Evolutionary conservation across 345 rosid species (phyloP).

Genomic region (Aquilaria yunnanensis): DNA sequence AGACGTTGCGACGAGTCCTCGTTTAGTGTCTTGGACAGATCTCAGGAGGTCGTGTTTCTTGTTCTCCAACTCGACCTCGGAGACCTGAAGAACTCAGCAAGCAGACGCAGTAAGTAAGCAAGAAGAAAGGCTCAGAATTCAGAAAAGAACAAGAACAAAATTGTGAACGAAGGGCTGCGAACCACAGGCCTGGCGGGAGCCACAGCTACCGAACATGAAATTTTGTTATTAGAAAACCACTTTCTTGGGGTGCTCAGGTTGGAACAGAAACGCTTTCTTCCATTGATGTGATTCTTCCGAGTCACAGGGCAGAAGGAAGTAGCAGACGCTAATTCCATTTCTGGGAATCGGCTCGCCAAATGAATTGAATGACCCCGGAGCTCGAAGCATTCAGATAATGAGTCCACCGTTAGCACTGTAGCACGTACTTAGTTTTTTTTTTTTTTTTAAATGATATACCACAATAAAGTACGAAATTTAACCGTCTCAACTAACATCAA

Average conservation of each 20-base stretch:
- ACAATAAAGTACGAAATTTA: too few relatives aligned
- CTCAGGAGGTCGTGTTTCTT: conserved; percentile 62
- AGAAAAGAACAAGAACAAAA: not conserved
- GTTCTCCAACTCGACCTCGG: conserved; percentile 55
- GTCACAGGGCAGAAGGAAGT: conserved; percentile 26
- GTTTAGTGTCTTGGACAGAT: conserved; percentile 64
- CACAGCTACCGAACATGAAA: conserved; percentile 34
- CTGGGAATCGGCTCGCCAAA: not conserved
- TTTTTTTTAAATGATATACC: too few relatives aligned
- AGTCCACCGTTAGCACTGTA: too few relatives aligned
- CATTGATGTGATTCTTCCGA: conserved; percentile 18
- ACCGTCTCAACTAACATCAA: too few relatives aligned
- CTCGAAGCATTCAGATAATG: too few relatives aligned
- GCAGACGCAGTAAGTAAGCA: not conserved
- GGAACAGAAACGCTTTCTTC: conserved; percentile 17
- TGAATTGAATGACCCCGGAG: too few relatives aligned
- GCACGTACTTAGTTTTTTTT: too few relatives aligned
- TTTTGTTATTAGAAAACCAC: conserved; percentile 18
- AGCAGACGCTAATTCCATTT: conserved; percentile 40
- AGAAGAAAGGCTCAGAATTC: not conserved
- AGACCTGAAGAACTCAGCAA: conserved; percentile 27
- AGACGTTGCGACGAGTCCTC: conserved; percentile 57
- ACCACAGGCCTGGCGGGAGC: conserved; percentile 36
- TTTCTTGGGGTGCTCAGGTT: conserved; percentile 16
- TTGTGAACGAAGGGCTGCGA: conserved; percentile 17